Evolutionary conservation across 495 filamentous ascomycete genomes (phyloP).

Genomic region (Beverwykella pulmonaria): DNA sequence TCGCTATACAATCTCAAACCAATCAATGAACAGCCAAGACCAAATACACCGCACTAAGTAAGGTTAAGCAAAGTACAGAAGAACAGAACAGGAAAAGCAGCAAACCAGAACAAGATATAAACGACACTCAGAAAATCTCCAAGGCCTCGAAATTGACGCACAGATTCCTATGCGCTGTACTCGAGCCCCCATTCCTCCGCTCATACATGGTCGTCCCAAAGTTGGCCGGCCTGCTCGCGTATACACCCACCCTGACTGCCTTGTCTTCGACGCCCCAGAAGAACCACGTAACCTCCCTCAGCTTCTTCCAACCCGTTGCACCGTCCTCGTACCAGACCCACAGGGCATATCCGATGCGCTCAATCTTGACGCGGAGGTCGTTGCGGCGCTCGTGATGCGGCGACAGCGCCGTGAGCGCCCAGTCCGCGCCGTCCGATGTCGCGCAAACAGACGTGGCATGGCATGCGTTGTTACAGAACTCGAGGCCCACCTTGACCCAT

Average conservation of each 20-base stretch:
- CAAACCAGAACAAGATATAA: not conserved
- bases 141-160: constrained; percentile 61
- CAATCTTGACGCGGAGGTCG: constrained; percentile 59
- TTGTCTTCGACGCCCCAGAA: constrained; percentile 65
- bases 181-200: constrained; percentile 50
- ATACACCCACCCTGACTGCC: constrained; percentile 59
- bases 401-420: constrained; percentile 58
- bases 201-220: constrained; percentile 50
- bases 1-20: not conserved
- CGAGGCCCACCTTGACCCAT: constrained; percentile 64
- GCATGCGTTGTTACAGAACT: constrained; percentile 56
- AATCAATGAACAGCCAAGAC: not conserved
- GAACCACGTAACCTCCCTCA: constrained; percentile 63
- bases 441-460: constrained; percentile 60
- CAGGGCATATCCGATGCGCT: constrained; percentile 58
- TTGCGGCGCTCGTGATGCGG: constrained; percentile 36
- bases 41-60: not conserved
- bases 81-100: not conserved
- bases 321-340: constrained; percentile 62
- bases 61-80: not conserved
- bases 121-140: constrained; percentile 48
- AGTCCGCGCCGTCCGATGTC: constrained; percentile 60
- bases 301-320: constrained; percentile 58
- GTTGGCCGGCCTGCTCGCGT: constrained; percentile 58
- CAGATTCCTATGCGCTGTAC: constrained; percentile 49